A percentile compares a stretch with the other conserved stretches of the same genome.
phyloP scores from a whole-genome alignment of 2,329 filamentous ascomycete species.

The Knoxdaviesia capensis region DNA sequence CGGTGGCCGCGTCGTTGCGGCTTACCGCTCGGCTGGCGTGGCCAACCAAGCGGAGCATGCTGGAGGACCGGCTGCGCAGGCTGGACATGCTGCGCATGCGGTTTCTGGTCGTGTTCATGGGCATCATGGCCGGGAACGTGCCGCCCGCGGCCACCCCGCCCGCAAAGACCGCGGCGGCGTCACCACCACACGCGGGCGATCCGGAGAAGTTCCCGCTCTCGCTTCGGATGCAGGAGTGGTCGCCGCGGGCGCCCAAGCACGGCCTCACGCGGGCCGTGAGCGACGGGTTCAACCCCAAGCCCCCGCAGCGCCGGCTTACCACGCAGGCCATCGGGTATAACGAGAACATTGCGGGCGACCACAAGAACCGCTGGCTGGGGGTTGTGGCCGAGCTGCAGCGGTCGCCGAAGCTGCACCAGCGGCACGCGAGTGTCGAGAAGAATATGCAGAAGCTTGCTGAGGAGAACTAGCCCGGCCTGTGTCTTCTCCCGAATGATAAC shows the following conservation, averaged over 20 bases:
- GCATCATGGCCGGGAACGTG: slow-evolving; percentile 24
- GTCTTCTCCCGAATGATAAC: too few species aligned
- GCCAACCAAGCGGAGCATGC: slow-evolving; percentile 29
- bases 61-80: slow-evolving; percentile 37
- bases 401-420: slow-evolving; percentile 38
- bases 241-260: slow-evolving; percentile 1
- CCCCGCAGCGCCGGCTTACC: slow-evolving; percentile 30
- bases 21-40: slow-evolving; percentile 33
- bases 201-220: slow-evolving; percentile 12
- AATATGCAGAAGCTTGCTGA: slow-evolving; percentile 22
- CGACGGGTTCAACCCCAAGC: slow-evolving; percentile 22
- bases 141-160: slow-evolving; percentile 6
- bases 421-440: slow-evolving; percentile 41
- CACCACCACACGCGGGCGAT: slow-evolving; percentile 11
- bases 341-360: slow-evolving; percentile 23
- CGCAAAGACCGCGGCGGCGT: neutral
- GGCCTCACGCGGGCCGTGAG: slow-evolving; percentile 18
- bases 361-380: slow-evolving; percentile 36
- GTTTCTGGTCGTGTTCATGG: slow-evolving; percentile 44
- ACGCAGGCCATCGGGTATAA: slow-evolving; percentile 32
- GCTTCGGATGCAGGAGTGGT: neutral
- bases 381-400: slow-evolving; percentile 42
- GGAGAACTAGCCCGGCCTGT: too few species aligned
- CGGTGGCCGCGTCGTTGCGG: slow-evolving; percentile 17
- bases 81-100: slow-evolving; percentile 43